These are phyloP conservation scores for Nitzschia sp. DNA, from an alignment of 108 stramenopile species.

Conservation along the genomic window DNA sequence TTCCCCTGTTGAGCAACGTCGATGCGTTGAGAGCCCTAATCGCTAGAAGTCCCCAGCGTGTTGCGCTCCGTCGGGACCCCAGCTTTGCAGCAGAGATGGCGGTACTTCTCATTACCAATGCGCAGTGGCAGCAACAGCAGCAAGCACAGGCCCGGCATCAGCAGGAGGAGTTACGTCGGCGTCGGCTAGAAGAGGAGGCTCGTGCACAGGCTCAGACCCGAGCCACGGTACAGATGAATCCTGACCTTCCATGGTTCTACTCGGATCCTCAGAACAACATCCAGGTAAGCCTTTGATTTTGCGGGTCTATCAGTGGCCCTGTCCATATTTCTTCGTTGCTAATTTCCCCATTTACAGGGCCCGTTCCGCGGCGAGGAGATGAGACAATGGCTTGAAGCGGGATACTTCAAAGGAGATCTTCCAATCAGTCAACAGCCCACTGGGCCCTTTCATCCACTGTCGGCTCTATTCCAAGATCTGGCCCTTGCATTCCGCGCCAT, in stretches of 20 bases:
- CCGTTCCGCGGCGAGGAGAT: constrained; percentile 94
- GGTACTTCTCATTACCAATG: constrained; percentile 69
- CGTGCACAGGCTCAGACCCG: constrained; percentile 39
- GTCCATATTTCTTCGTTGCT: not conserved
- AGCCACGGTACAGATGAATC: constrained; percentile 36
- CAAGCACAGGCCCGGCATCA: constrained; percentile 55
- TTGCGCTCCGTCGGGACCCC: constrained; percentile 69
- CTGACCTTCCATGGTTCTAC: constrained; percentile 87
- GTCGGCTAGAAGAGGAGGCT: constrained; percentile 37
- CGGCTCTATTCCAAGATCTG: constrained; percentile 74
- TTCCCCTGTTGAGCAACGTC: constrained; percentile 67
- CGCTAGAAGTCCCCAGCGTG: constrained; percentile 64
- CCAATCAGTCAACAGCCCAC: constrained; percentile 78
- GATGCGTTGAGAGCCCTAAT: constrained; percentile 80
- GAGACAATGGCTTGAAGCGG: constrained; percentile 97
- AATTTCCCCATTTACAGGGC: constrained; percentile 56
- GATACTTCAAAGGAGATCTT: constrained; percentile 95
- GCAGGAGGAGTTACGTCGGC: constrained; percentile 70
- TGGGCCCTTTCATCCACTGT: constrained; percentile 79
- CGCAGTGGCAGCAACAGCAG: constrained; percentile 69
- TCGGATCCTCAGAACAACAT: constrained; percentile 90
- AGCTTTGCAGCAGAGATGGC: constrained; percentile 75
- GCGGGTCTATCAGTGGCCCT: not conserved
- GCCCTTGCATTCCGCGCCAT: constrained; percentile 57
- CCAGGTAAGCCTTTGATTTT: constrained; percentile 52